Percentiles rank a stretch among this genome's conserved stretches.
phyloP scores from a whole-genome alignment of 768 basidiomycete genomes.

The Pleurotus platypus region DNA sequence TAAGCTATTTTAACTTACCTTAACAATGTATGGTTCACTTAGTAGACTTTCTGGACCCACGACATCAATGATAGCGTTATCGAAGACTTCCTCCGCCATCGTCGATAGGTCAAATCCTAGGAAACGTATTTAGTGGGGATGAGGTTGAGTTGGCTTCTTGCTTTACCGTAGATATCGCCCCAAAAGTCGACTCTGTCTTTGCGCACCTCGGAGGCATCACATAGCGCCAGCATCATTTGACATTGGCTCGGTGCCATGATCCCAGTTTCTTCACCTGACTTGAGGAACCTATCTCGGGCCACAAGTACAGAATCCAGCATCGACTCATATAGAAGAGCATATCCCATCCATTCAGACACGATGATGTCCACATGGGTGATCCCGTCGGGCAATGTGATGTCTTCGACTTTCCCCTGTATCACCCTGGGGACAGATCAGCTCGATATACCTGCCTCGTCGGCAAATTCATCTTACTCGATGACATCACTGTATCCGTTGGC shows the following conservation, averaged over 20 bases:
- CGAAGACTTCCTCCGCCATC: slow-evolving; percentile 74
- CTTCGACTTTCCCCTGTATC: slow-evolving; percentile 87
- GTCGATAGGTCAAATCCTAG: slow-evolving; percentile 84
- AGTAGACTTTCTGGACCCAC: slow-evolving; percentile 62
- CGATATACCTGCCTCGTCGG: no score
- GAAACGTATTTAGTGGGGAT: not conserved
- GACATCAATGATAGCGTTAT: slow-evolving; percentile 84
- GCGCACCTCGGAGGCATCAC: slow-evolving; percentile 69
- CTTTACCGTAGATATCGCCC: slow-evolving; percentile 82
- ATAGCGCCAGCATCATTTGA: slow-evolving; percentile 79
- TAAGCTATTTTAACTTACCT: slow-evolving; percentile 41
- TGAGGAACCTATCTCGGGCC: slow-evolving; percentile 85
- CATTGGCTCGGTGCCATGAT: slow-evolving; percentile 92
- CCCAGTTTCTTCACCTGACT: slow-evolving; percentile 46
- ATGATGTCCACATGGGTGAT: slow-evolving; percentile 87
- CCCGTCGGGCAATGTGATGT: slow-evolving; percentile 71
- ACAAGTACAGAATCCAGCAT: slow-evolving; percentile 95
- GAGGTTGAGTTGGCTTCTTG: no score
- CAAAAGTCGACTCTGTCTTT: slow-evolving; percentile 88
- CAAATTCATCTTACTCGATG: slow-evolving; percentile 42
- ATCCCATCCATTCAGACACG: slow-evolving; percentile 98
- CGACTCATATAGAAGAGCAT: slow-evolving; percentile 87
- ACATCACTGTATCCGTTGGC: slow-evolving; percentile 68
- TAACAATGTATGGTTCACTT: slow-evolving; percentile 60
- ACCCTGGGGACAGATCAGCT: slow-evolving; percentile 32